These are phyloP conservation scores for Scutellaria baicalensis DNA, from an alignment of 257 asterid species.

Conservation along the genomic window DNA sequence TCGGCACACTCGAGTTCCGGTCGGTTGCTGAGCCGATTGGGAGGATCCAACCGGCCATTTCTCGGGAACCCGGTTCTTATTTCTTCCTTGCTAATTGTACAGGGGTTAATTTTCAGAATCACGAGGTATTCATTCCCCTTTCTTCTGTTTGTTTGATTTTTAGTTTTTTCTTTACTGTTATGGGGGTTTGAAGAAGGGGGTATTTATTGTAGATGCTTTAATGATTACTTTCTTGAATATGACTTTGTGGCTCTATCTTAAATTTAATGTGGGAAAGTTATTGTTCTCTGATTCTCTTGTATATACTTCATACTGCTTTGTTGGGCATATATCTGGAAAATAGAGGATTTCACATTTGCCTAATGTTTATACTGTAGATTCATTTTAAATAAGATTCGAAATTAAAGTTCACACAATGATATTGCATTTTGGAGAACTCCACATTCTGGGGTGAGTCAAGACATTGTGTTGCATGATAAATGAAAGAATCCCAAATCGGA, in stretches of 20 bases:
- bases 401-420: neutral
- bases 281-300: neutral
- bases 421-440: neutral
- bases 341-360: neutral
- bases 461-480: neutral
- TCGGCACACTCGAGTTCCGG: slow-evolving; percentile 96
- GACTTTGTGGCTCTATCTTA: neutral
- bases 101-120: slow-evolving; percentile 65
- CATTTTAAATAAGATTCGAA: neutral
- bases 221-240: neutral
- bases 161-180: neutral
- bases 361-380: neutral
- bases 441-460: neutral
- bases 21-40: slow-evolving; percentile 96
- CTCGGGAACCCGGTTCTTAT: slow-evolving; percentile 77
- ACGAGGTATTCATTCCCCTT: slow-evolving; percentile 38
- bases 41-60: slow-evolving; percentile 92
- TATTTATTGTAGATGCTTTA: neutral
- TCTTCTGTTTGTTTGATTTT: neutral
- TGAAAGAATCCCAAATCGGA: neutral
- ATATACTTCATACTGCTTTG: too few relatives aligned
- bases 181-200: neutral
- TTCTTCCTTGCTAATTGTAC: slow-evolving; percentile 84
- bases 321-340: neutral
- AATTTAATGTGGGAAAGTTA: neutral